Conservation (phyloP, 1,284 basidiomycete genomes). For the Sporisorium iseilematis-ciliati region DNA sequence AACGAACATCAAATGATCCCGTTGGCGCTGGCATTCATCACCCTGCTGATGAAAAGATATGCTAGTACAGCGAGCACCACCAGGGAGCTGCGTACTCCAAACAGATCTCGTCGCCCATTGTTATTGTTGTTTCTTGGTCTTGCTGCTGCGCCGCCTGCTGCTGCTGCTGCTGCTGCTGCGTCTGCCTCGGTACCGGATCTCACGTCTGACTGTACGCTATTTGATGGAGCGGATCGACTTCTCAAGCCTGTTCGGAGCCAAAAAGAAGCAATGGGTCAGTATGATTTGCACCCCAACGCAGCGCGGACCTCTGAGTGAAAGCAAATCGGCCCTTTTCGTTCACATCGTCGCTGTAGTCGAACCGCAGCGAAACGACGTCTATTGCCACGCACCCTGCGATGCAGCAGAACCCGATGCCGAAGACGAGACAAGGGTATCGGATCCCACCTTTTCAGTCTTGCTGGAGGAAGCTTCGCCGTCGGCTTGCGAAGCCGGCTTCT, state of each 20-base stretch:
- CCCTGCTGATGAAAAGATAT: constrained; percentile 57
- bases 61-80: constrained; percentile 53
- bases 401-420: constrained; percentile 42
- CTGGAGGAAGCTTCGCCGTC: constrained; percentile 6
- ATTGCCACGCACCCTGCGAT: constrained; percentile 42
- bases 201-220: not conserved
- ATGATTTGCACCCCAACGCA: not conserved
- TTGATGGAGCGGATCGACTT: constrained; percentile 7
- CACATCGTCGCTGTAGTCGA: not conserved
- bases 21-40: constrained; percentile 46
- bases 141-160: constrained; percentile 8
- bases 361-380: constrained; percentile 4
- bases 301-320: constrained; percentile 1
- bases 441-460: constrained; percentile 49
- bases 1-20: constrained; percentile 33
- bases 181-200: not conserved
- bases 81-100: constrained; percentile 48
- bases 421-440: constrained; percentile 35
- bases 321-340: constrained; percentile 9
- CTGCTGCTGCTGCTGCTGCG: constrained; percentile 15
- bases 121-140: constrained; percentile 6
- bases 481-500: constrained; percentile 18
- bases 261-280: constrained; percentile 8
- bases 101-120: constrained; percentile 34
- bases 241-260: constrained; percentile 19